These are phyloP conservation scores for Arthrocladium fulminans DNA, from an alignment of 2,329 filamentous ascomycete species.

Conservation along the genomic window DNA sequence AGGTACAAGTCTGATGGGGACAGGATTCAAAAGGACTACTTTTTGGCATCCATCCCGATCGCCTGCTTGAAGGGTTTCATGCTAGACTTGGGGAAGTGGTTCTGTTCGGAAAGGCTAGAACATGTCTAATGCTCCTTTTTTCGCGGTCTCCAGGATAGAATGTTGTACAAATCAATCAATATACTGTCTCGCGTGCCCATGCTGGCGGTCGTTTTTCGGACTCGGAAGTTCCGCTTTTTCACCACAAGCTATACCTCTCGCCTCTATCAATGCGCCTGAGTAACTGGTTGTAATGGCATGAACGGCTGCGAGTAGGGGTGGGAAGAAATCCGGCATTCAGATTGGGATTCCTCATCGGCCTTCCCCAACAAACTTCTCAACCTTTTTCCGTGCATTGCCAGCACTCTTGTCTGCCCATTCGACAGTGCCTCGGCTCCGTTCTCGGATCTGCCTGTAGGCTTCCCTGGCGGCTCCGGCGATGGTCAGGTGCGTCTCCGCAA, in stretches of 20 bases:
- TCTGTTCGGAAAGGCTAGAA: too few species aligned
- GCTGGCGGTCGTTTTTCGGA: too few species aligned
- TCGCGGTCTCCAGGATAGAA: too few species aligned
- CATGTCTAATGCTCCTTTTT: too few species aligned
- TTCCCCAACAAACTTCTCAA: constrained; percentile 20
- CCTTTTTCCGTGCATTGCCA: constrained; percentile 16
- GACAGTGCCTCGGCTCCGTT: constrained; percentile 62
- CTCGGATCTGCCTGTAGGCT: constrained; percentile 63
- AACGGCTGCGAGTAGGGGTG: too few species aligned
- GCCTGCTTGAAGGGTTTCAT: too few species aligned
- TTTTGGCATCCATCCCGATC: too few species aligned
- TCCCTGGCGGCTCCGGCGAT: constrained; percentile 60
- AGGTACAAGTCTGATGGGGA: constrained; percentile 8
- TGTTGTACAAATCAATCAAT: too few species aligned
- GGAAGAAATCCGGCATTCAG: too few species aligned
- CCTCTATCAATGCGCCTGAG: not conserved
- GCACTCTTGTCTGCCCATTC: constrained; percentile 21
- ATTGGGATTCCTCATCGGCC: constrained; percentile 15
- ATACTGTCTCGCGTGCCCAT: too few species aligned
- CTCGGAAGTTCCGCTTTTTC: not conserved
- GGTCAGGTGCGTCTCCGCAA: constrained; percentile 72
- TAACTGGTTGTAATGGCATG: not conserved
- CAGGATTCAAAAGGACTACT: not conserved
- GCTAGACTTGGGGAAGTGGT: too few species aligned
- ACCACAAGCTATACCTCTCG: not conserved